phyloP scores from a whole-genome alignment of 108 stramenopile species.

The Ochromonas danica region DNA sequence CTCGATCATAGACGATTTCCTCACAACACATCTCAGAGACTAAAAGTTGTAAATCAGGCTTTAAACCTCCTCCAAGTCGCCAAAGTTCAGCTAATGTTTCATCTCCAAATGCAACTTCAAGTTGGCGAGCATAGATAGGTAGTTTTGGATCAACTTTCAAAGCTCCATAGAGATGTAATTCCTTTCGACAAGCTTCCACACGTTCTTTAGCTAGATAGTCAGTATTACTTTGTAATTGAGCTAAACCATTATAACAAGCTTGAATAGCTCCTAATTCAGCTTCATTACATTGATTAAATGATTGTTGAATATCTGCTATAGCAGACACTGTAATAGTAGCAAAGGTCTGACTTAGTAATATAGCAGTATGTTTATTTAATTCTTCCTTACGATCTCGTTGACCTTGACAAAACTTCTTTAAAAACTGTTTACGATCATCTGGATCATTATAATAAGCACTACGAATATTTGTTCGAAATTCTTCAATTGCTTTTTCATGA shows the following conservation, averaged over 20 bases:
- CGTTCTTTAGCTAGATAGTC: constrained; percentile 39
- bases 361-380: background rate
- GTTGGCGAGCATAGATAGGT: no score
- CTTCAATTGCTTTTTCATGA: constrained; percentile 46
- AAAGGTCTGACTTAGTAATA: constrained; percentile 5
- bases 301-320: constrained; percentile 30
- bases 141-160: constrained; percentile 46
- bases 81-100: background rate
- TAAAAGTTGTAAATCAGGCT: constrained; percentile 11
- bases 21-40: constrained; percentile 38
- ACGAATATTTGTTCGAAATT: constrained; percentile 43
- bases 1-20: constrained; percentile 45
- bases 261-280: constrained; percentile 47
- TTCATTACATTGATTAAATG: constrained; percentile 39
- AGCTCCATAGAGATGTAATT: constrained; percentile 55
- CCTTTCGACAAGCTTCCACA: constrained; percentile 43
- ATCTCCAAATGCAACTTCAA: background rate
- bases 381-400: constrained; percentile 24
- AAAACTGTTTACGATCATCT: constrained; percentile 41
- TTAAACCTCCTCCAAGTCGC: background rate
- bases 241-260: constrained; percentile 37
- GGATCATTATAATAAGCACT: constrained; percentile 52
- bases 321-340: constrained; percentile 24
- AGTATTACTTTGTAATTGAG: constrained; percentile 28
- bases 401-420: constrained; percentile 42